Evolutionary conservation across 192 early-diverging fungal genomes (phyloP).

Genomic region (Coemansia aciculifera): DNA sequence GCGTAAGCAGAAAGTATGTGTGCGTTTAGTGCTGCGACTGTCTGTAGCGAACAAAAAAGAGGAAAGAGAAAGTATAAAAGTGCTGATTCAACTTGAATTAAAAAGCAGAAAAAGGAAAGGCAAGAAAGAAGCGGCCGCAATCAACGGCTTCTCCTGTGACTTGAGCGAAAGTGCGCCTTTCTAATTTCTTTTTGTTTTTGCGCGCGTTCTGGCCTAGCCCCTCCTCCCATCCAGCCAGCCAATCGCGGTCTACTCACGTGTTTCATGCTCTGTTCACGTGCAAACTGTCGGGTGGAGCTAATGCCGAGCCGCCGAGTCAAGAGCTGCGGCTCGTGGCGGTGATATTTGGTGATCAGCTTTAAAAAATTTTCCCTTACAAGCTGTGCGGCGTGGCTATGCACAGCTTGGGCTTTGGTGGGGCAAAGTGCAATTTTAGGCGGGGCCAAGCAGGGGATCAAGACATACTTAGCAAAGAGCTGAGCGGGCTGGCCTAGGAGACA

Average conservation of each 20-base stretch:
- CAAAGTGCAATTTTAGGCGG: neutral
- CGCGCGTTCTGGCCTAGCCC: neutral
- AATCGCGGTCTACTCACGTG: conserved; percentile 4
- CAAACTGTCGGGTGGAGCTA: conserved; percentile 3
- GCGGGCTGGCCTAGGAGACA: conserved; percentile 3
- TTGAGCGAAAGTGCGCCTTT: conserved; percentile 4
- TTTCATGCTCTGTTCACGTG: conserved; percentile 7
- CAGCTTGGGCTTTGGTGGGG: neutral
- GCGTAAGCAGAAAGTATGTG: neutral
- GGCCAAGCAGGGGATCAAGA: conserved; percentile 1
- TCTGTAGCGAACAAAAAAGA: neutral
- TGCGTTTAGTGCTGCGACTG: neutral
- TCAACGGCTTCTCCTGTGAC: neutral
- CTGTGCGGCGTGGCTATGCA: neutral
- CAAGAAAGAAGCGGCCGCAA: conserved; percentile 7
- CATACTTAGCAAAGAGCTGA: neutral
- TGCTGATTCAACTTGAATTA: conserved; percentile 4
- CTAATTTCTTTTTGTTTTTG: neutral
- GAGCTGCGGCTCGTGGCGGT: conserved; percentile 8
- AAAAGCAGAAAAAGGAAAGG: neutral
- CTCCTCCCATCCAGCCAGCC: conserved; percentile 4
- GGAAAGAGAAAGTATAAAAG: neutral
- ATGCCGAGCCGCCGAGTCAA: neutral
- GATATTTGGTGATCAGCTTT: conserved; percentile 10
- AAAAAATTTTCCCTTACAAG: conserved; percentile 12